Evolutionary conservation across 2,329 filamentous ascomycete species (phyloP).

Genomic region (Pseudopithomyces maydicus): DNA sequence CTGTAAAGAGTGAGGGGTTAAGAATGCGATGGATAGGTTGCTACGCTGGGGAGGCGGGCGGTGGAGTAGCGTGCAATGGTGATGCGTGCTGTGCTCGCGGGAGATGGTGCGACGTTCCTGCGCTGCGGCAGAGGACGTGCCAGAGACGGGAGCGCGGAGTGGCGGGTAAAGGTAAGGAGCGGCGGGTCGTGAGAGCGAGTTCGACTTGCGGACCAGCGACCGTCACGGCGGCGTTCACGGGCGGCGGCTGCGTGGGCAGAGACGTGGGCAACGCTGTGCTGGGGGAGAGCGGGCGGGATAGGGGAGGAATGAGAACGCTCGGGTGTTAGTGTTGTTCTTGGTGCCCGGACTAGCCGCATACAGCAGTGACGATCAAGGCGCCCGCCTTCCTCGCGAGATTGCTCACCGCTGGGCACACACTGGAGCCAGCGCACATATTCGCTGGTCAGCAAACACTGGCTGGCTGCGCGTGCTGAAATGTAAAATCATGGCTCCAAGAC

Average conservation of each 20-base stretch:
- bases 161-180: constrained; percentile 40
- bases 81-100: constrained; percentile 25
- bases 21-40: constrained; percentile 18
- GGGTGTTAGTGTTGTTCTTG: constrained; percentile 5
- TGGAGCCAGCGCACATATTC: background rate
- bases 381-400: background rate
- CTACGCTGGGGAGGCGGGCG: constrained; percentile 20
- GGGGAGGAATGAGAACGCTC: constrained; percentile 13
- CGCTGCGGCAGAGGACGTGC: constrained; percentile 24
- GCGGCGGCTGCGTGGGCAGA: constrained; percentile 24
- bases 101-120: constrained; percentile 40
- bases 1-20: constrained; percentile 8
- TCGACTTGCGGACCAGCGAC: constrained; percentile 28
- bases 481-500: background rate
- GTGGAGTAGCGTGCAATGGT: constrained; percentile 23
- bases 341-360: constrained; percentile 1
- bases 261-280: constrained; percentile 25
- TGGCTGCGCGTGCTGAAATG: background rate
- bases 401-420: background rate
- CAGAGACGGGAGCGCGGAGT: constrained; percentile 26
- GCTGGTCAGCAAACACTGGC: background rate
- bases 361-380: constrained; percentile 6
- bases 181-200: constrained; percentile 33
- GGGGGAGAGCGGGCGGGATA: constrained; percentile 28
- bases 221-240: constrained; percentile 30